Conservation (phyloP, 768 basidiomycete genomes). For the Sarcodon aspratus region DNA sequence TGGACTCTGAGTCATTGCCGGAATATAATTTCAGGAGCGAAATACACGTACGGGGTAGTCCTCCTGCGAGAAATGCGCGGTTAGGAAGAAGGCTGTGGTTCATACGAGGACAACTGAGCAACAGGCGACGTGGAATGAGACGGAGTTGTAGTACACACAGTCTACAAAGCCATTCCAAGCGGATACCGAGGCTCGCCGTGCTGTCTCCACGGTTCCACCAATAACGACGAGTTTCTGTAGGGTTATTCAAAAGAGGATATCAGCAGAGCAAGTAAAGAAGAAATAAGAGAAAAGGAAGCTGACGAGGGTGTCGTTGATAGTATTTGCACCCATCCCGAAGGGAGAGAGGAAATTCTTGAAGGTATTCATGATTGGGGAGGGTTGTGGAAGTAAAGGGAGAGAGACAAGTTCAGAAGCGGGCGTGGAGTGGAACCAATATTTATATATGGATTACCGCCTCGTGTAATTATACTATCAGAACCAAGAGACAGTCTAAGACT, state of each 20-base stretch:
- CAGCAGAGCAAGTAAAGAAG: neutral
- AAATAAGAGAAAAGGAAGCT: conserved; percentile 9
- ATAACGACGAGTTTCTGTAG: conserved; percentile 80
- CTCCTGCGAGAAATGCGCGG: conserved; percentile 80
- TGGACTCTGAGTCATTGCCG: neutral
- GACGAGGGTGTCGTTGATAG: conserved; percentile 75
- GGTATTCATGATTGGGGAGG: conserved; percentile 41
- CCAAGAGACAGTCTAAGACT: neutral
- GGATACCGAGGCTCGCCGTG: conserved; percentile 66
- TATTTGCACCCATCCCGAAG: conserved; percentile 47
- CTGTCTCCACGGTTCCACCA: conserved; percentile 82
- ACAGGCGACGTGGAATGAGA: neutral
- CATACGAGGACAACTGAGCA: conserved; percentile 2
- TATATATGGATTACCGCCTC: conserved; percentile 6
- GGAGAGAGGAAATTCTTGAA: conserved; percentile 66
- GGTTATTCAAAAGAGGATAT: conserved; percentile 1
- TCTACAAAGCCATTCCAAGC: conserved; percentile 89
- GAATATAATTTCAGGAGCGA: neutral
- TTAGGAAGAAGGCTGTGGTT: conserved; percentile 77
- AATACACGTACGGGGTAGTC: conserved; percentile 43
- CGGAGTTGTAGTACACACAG: conserved; percentile 36
- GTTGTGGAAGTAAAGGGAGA: conserved; percentile 4
- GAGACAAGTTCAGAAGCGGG: conserved; percentile 7
- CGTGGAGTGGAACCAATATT: neutral
- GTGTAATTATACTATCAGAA: conserved; percentile 6